These are phyloP conservation scores for Coprinellus aureogranulatus DNA, from an alignment of 768 basidiomycete genomes.

Conservation along the genomic window DNA sequence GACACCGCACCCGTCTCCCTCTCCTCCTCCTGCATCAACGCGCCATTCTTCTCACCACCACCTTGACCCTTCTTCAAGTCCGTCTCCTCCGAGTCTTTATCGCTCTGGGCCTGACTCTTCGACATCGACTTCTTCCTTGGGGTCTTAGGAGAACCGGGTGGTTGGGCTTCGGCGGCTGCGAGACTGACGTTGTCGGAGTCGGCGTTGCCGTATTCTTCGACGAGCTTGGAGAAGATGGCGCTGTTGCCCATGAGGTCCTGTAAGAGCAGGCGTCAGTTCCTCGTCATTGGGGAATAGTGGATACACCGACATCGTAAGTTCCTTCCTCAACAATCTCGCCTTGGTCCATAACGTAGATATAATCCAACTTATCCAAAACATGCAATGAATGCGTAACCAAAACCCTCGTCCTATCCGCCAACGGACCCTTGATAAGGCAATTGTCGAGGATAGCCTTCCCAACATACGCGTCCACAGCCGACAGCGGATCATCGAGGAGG, in stretches of 20 bases:
- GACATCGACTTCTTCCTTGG: not conserved
- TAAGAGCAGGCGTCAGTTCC: not conserved
- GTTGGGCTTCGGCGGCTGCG: not conserved
- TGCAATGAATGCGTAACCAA: constrained; percentile 62
- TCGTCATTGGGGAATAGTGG: not conserved
- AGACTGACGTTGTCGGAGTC: constrained; percentile 33
- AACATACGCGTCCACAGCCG: constrained; percentile 77
- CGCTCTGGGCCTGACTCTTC: not conserved
- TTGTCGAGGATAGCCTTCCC: constrained; percentile 63
- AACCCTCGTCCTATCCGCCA: constrained; percentile 54
- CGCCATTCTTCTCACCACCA: constrained; percentile 13
- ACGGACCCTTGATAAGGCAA: constrained; percentile 54
- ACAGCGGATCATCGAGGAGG: constrained; percentile 78
- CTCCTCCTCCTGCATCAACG: constrained; percentile 56
- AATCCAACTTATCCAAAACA: constrained; percentile 57
- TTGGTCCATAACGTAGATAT: constrained; percentile 63
- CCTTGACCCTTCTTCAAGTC: constrained; percentile 20
- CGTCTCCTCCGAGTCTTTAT: constrained; percentile 4
- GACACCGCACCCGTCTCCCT: constrained; percentile 52
- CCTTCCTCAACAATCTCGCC: constrained; percentile 62
- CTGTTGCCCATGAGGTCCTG: constrained; percentile 47
- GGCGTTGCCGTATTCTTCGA: constrained; percentile 53
- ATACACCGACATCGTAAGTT: constrained; percentile 48
- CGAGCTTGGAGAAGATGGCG: constrained; percentile 45
- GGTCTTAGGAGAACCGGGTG: not conserved